These are phyloP conservation scores for Scleromitrula shiraiana DNA, from an alignment of 2,329 filamentous ascomycete genomes.

Conservation along the genomic window DNA sequence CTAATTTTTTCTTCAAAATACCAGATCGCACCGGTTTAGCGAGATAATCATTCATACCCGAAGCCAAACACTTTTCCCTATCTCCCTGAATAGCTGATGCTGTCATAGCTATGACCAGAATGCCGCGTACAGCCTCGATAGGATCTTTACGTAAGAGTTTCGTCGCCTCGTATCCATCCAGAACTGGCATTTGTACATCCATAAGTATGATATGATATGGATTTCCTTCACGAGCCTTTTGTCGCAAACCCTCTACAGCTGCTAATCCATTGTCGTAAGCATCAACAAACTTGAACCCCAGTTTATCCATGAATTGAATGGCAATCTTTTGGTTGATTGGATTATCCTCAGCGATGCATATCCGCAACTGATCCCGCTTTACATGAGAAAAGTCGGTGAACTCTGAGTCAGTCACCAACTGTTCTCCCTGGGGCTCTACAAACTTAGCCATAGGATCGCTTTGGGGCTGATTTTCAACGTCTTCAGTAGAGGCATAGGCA, in stretches of 20 bases:
- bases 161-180: constrained; percentile 89
- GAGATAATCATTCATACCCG: constrained; percentile 96
- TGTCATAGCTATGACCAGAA: constrained; percentile 96
- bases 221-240: constrained; percentile 59
- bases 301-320: constrained; percentile 77
- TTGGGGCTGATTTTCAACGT: constrained; percentile 35
- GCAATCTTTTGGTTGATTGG: constrained; percentile 92
- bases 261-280: constrained; percentile 86
- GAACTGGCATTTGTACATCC: constrained; percentile 93
- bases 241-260: constrained; percentile 78
- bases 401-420: constrained; percentile 32
- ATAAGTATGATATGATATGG: constrained; percentile 90
- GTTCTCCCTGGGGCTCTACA: constrained; percentile 34
- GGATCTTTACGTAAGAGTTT: constrained; percentile 71
- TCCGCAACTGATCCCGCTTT: constrained; percentile 67
- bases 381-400: constrained; percentile 64
- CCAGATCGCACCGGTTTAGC: constrained; percentile 91
- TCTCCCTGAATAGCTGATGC: constrained; percentile 92
- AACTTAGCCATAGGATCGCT: constrained; percentile 34
- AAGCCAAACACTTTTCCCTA: constrained; percentile 87
- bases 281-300: constrained; percentile 74
- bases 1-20: constrained; percentile 76
- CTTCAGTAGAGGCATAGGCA: constrained; percentile 48
- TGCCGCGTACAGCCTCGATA: constrained; percentile 66
- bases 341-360: constrained; percentile 94